phyloP scores from a whole-genome alignment of 1,284 basidiomycete species.

The Trametes pubescens region DNA sequence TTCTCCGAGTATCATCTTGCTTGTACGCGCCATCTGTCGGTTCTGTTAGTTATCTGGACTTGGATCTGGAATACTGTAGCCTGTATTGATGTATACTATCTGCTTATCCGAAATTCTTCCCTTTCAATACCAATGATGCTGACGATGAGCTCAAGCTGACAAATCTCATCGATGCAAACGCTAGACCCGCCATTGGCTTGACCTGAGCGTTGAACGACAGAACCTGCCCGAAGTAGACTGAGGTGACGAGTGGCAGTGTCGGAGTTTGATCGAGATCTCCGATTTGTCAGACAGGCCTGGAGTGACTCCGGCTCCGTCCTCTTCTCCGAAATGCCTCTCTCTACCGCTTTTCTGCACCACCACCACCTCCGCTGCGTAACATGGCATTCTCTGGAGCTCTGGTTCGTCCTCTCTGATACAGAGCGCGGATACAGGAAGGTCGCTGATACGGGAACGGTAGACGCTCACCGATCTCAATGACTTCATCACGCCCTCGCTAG shows the following conservation, averaged over 20 bases:
- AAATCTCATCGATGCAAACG: not conserved
- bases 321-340: slow-evolving; percentile 18
- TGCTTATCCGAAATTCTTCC: not conserved
- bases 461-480: slow-evolving; percentile 96
- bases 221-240: slow-evolving; percentile 5
- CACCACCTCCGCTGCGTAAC: slow-evolving; percentile 1
- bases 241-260: slow-evolving; percentile 18
- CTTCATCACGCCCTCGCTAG: slow-evolving; percentile 96
- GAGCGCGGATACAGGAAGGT: slow-evolving; percentile 6
- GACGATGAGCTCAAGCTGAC: not conserved
- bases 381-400: slow-evolving; percentile 95
- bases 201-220: slow-evolving; percentile 5
- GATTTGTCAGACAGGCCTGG: slow-evolving; percentile 28
- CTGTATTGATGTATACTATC: not conserved
- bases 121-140: not conserved
- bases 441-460: slow-evolving; percentile 47
- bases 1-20: not conserved
- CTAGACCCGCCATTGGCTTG: slow-evolving; percentile 5
- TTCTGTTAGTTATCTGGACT: not conserved
- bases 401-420: slow-evolving; percentile 54
- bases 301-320: slow-evolving; percentile 14
- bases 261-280: slow-evolving; percentile 25
- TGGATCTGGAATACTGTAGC: too few species aligned
- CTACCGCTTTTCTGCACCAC: not conserved
- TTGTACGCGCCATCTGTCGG: not conserved